A percentile compares a stretch with the other conserved stretches of the same genome.
phyloP scores from a whole-genome alignment of 2,329 filamentous ascomycete species.

The Xylariaceae sp. region DNA sequence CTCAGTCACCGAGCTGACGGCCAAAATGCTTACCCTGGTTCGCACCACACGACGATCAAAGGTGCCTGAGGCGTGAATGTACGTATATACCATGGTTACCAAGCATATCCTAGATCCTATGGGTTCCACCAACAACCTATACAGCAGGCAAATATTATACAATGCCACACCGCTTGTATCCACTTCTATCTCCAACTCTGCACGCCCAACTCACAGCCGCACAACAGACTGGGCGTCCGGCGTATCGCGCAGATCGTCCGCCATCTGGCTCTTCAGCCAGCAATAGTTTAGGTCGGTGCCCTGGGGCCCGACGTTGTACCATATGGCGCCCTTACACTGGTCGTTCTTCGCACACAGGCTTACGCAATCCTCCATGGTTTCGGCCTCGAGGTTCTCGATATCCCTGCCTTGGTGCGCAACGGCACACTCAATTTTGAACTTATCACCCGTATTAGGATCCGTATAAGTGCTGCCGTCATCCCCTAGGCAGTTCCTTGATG shows the following conservation, averaged over 20 bases:
- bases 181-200: not conserved
- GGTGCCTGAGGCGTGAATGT: too few species aligned
- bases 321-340: conserved; percentile 33
- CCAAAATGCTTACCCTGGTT: conserved; percentile 4
- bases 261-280: conserved; percentile 36
- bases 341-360: conserved; percentile 29
- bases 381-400: conserved; percentile 31
- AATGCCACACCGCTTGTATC: conserved; percentile 29
- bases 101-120: too few species aligned
- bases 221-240: conserved; percentile 35
- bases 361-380: conserved; percentile 35
- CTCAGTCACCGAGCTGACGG: conserved; percentile 5
- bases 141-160: too few species aligned
- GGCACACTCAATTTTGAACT: conserved; percentile 32
- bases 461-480: conserved; percentile 34
- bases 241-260: conserved; percentile 25
- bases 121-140: too few species aligned
- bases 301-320: conserved; percentile 37
- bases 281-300: conserved; percentile 39
- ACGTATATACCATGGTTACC: too few species aligned
- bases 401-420: conserved; percentile 33
- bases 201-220: conserved; percentile 28
- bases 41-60: conserved; percentile 14
- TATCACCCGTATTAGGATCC: conserved; percentile 25
- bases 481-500: conserved; percentile 27